Percentiles rank a stretch among this genome's conserved stretches.
These are phyloP conservation scores for Talaromyces liani DNA, from an alignment of 495 filamentous ascomycete species.

Conservation along the genomic window DNA sequence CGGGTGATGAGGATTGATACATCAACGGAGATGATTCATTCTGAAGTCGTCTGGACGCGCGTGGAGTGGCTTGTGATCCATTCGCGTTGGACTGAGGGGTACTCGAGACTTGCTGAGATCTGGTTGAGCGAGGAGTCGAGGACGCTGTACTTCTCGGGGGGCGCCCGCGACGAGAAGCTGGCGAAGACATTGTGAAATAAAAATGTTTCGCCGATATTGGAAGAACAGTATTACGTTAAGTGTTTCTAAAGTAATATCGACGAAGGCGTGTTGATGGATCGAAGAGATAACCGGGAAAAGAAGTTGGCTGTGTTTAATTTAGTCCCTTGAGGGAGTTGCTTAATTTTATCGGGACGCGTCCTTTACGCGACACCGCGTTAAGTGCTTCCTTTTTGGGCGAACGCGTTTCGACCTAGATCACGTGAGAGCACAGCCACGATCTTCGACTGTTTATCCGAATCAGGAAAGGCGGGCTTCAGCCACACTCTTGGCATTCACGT, in stretches of 20 bases:
- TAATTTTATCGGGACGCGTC: conserved; percentile 16
- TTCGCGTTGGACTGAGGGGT: conserved; percentile 14
- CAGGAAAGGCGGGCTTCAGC: not conserved
- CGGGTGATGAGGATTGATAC: conserved; percentile 69
- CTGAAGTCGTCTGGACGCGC: conserved; percentile 35
- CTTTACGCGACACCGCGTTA: conserved; percentile 30
- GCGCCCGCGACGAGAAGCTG: conserved; percentile 34
- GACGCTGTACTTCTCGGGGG: conserved; percentile 32
- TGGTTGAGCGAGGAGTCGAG: conserved; percentile 33
- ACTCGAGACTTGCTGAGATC: conserved; percentile 26
- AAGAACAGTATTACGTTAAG: conserved; percentile 5
- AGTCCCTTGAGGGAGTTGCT: not conserved
- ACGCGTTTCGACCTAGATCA: not conserved
- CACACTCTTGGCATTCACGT: not conserved
- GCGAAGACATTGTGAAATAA: conserved; percentile 38
- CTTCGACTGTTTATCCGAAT: not conserved
- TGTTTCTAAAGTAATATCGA: not conserved
- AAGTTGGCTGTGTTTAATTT: not conserved
- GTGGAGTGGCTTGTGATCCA: conserved; percentile 30
- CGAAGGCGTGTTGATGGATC: not conserved
- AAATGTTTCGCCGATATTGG: not conserved
- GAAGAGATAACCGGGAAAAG: not conserved
- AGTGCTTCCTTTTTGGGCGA: conserved; percentile 22
- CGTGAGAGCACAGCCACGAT: not conserved
- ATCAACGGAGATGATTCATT: conserved; percentile 71